These are phyloP conservation scores for Pseudogymnoascus pannorum DNA, from an alignment of 2,329 filamentous ascomycete species.

Conservation along the genomic window DNA sequence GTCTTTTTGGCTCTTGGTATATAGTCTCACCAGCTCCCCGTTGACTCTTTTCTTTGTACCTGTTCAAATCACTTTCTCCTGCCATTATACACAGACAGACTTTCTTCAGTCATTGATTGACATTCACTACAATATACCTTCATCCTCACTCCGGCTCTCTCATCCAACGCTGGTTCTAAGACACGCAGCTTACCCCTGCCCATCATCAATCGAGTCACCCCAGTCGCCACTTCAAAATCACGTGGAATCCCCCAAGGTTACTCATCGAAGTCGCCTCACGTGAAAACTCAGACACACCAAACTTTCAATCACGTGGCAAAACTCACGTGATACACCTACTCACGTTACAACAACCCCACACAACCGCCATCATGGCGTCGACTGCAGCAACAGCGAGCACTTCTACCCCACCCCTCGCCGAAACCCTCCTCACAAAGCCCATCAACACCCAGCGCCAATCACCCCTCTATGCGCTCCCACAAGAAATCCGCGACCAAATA, in stretches of 20 bases:
- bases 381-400: neutral
- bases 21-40: neutral
- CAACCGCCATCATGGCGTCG: constrained; percentile 2
- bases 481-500: constrained; percentile 8
- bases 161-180: neutral
- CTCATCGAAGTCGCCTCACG: neutral
- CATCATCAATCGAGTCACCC: neutral
- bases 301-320: neutral
- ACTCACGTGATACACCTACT: neutral
- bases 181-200: neutral
- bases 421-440: neutral
- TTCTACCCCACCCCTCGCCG: neutral
- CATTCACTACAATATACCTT: neutral
- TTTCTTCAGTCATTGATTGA: neutral
- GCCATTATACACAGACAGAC: neutral
- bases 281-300: neutral
- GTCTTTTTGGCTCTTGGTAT: neutral
- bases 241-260: neutral
- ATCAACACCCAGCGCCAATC: constrained; percentile 1
- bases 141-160: neutral
- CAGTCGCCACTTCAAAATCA: neutral
- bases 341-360: neutral
- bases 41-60: neutral
- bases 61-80: neutral
- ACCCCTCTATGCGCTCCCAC: neutral